A percentile compares a stretch with the other conserved stretches of the same genome.
These are phyloP conservation scores for Collybia nuda DNA, from an alignment of 768 basidiomycete genomes.

Conservation along the genomic window DNA sequence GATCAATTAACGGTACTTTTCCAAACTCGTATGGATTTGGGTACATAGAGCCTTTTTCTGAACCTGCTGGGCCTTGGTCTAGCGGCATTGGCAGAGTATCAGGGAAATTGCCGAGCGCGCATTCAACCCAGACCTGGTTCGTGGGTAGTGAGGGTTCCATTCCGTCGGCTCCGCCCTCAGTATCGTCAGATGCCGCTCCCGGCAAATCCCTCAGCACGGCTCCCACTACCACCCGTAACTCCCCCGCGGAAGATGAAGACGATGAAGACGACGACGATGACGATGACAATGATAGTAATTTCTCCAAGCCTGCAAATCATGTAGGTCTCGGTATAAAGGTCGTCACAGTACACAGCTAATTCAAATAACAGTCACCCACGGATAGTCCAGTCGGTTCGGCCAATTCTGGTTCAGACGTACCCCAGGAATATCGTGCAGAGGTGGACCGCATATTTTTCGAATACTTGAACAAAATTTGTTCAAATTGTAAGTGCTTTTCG, in stretches of 20 bases:
- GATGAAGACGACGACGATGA: conserved; percentile 42
- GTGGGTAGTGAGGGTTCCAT: conserved; percentile 15
- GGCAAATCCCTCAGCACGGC: conserved; percentile 13
- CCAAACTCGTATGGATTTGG: conserved; percentile 36
- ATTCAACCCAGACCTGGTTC: conserved; percentile 15
- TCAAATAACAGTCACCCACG: conserved; percentile 20
- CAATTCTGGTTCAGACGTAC: conserved; percentile 50
- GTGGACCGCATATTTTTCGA: conserved; percentile 91
- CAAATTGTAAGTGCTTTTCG: conserved; percentile 63
- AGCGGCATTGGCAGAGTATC: conserved; percentile 9
- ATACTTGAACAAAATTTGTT: conserved; percentile 86
- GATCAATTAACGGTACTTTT: conserved; percentile 50
- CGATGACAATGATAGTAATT: conserved; percentile 30
- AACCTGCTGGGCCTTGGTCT: conserved; percentile 16
- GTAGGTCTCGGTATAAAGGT: conserved; percentile 5
- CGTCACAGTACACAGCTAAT: conserved; percentile 2
- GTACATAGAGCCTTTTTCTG: conserved; percentile 28
- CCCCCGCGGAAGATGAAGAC: conserved; percentile 51
- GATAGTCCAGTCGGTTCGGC: conserved; percentile 27
- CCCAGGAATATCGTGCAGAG: conserved; percentile 75
- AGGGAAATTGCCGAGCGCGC: conserved; percentile 5
- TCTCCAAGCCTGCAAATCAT: conserved; percentile 17
- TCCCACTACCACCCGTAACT: conserved; percentile 34
- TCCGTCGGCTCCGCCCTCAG: conserved; percentile 23
- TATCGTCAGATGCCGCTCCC: conserved; percentile 24